These are phyloP conservation scores for Pestalotiopsis fici DNA, from an alignment of 2,329 filamentous ascomycete genomes.

Conservation along the genomic window DNA sequence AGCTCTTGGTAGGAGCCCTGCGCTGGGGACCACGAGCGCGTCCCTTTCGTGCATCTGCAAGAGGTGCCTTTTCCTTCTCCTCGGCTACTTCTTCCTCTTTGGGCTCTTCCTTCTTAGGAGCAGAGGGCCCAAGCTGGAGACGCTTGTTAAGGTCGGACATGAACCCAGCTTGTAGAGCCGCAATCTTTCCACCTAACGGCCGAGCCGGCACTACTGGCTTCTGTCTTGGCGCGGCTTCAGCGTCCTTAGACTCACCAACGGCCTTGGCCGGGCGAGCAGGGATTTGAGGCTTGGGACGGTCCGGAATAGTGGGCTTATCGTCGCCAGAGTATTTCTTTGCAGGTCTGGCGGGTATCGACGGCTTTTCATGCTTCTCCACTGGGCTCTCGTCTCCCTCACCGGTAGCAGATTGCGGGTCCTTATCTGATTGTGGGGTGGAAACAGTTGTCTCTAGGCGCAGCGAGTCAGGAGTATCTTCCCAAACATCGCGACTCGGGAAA, in stretches of 20 bases:
- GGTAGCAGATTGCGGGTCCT: conserved; percentile 37
- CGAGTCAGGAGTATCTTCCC: conserved; percentile 91
- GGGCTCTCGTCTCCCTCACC: conserved; percentile 25
- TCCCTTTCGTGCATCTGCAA: conserved; percentile 87
- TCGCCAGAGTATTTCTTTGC: conserved; percentile 40
- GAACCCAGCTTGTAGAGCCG: conserved; percentile 86
- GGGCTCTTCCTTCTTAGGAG: conserved; percentile 72
- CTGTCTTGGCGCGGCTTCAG: conserved; percentile 57
- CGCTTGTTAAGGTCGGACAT: conserved; percentile 92
- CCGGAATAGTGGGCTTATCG: conserved; percentile 47
- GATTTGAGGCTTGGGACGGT: conserved; percentile 59
- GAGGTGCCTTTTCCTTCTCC: conserved; percentile 72
- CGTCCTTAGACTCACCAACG: conserved; percentile 36
- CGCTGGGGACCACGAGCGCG: conserved; percentile 85
- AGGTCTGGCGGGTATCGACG: conserved; percentile 59
- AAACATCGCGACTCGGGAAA: conserved; percentile 90
- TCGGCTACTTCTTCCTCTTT: conserved; percentile 52
- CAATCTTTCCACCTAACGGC: conserved; percentile 82
- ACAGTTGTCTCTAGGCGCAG: conserved; percentile 78
- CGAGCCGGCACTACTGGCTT: conserved; percentile 84
- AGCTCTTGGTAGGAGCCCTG: conserved; percentile 61
- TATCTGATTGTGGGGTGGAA: conserved; percentile 48
- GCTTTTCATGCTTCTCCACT: conserved; percentile 44
- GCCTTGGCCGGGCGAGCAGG: conserved; percentile 52
- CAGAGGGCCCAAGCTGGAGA: conserved; percentile 81